A percentile compares a stretch with the other conserved stretches of the same genome.
Evolutionary conservation across 768 basidiomycete genomes (phyloP).

Genomic region (Cystofilobasidium ferigula): DNA sequence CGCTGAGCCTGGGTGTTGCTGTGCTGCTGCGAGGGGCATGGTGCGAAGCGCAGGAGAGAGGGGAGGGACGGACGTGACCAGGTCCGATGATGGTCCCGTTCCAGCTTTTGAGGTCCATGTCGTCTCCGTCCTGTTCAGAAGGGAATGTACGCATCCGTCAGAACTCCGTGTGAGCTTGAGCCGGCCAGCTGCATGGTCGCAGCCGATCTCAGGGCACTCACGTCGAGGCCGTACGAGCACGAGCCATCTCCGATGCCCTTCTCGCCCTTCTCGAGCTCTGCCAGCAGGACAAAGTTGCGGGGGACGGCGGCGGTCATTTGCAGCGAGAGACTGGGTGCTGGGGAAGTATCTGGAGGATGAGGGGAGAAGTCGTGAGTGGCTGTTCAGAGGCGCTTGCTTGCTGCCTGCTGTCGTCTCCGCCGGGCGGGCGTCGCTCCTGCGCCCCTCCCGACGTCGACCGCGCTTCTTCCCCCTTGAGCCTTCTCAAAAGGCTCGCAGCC

Average conservation of each 20-base stretch:
- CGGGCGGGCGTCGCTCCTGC: too few species aligned
- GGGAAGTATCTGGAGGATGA: not conserved
- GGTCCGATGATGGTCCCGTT: conserved; percentile 99
- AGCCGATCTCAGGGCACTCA: conserved; percentile 26
- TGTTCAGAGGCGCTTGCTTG: too few species aligned
- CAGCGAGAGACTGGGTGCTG: not conserved
- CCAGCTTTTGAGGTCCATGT: conserved; percentile 96
- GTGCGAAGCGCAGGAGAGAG: not conserved
- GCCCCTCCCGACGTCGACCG: too few species aligned
- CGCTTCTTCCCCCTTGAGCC: too few species aligned
- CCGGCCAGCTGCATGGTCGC: not conserved
- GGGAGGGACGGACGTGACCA: conserved; percentile 61
- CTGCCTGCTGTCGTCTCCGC: too few species aligned
- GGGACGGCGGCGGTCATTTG: conserved; percentile 52
- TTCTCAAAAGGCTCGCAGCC: not conserved
- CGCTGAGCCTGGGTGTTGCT: not conserved
- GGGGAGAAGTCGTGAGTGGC: not conserved
- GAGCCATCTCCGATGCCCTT: conserved; percentile 98
- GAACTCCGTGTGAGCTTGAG: not conserved
- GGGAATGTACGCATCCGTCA: not conserved
- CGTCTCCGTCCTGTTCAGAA: conserved; percentile 61
- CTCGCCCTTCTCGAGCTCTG: conserved; percentile 99
- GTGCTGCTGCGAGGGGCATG: not conserved
- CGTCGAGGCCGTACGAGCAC: conserved; percentile 87
- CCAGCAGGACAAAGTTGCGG: conserved; percentile 88